These are phyloP conservation scores for Debaryomyces prosopidis DNA, from an alignment of 805 yeast species.

Conservation along the genomic window DNA sequence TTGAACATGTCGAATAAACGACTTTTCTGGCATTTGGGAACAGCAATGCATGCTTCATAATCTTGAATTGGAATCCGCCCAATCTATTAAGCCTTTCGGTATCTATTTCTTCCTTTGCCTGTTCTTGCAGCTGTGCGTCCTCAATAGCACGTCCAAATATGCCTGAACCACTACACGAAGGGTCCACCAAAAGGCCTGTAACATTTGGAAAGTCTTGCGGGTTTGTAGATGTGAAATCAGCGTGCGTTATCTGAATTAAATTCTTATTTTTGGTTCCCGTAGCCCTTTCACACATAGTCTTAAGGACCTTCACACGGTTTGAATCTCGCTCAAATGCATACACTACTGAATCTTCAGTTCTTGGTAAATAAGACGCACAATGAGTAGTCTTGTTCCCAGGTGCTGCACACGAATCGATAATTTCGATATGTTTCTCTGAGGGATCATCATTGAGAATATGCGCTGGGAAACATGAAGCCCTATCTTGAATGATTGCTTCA, in stretches of 20 bases:
- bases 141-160: constrained; percentile 86
- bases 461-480: constrained; percentile 97
- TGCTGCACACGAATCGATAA: constrained; percentile 95
- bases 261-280: constrained; percentile 25
- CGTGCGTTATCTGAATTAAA: constrained; percentile 51
- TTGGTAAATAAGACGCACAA: constrained; percentile 64
- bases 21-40: constrained; percentile 77
- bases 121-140: constrained; percentile 35
- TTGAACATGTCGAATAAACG: constrained; percentile 94
- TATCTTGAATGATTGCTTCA: constrained; percentile 84
- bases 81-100: constrained; percentile 68
- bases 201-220: constrained; percentile 64
- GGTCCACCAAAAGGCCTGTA: constrained; percentile 87
- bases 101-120: constrained; percentile 44
- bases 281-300: constrained; percentile 79
- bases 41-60: constrained; percentile 82
- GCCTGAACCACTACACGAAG: constrained; percentile 97
- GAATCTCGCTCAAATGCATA: constrained; percentile 88
- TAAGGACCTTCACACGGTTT: constrained; percentile 65
- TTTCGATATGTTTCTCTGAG: constrained; percentile 48
- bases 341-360: constrained; percentile 40
- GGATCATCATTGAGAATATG: constrained; percentile 64
- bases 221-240: constrained; percentile 64
- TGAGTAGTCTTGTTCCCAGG: constrained; percentile 99
- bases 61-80: constrained; percentile 83